Percentiles rank a stretch among this genome's conserved stretches.
Conservation (phyloP, 1,139 yeast genomes). For the Debaryomyces fabryi region DNA sequence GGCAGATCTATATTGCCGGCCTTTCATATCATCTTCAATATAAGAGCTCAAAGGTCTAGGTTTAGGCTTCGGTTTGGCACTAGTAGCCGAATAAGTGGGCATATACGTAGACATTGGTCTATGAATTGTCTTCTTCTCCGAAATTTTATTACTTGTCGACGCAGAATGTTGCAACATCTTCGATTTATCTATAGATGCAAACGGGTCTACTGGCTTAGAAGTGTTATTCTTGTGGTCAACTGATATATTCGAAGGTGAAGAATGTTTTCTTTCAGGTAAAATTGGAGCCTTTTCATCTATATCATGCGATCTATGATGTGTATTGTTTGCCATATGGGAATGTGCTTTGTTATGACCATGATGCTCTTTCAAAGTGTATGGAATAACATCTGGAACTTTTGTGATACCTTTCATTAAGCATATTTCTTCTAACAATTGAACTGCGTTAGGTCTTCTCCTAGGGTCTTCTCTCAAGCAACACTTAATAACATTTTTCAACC, state of each 20-base stretch:
- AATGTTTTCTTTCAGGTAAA: slow-evolving; percentile 10
- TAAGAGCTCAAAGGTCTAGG: slow-evolving; percentile 16
- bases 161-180: slow-evolving; percentile 22
- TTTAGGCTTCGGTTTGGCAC: background rate
- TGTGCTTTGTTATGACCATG: background rate
- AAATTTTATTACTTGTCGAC: slow-evolving; percentile 6
- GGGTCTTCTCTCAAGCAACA: slow-evolving; percentile 72
- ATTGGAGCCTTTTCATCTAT: background rate
- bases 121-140: slow-evolving; percentile 11
- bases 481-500: slow-evolving; percentile 60
- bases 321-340: background rate
- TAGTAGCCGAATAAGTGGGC: slow-evolving; percentile 7
- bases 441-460: slow-evolving; percentile 68
- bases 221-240: background rate
- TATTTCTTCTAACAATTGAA: slow-evolving; percentile 70
- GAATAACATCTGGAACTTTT: slow-evolving; percentile 56
- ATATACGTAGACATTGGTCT: slow-evolving; percentile 26
- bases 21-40: slow-evolving; percentile 10
- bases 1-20: background rate
- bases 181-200: slow-evolving; percentile 42
- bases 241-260: slow-evolving; percentile 6
- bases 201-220: slow-evolving; percentile 31
- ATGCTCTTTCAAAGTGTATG: slow-evolving; percentile 31
- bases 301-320: background rate
- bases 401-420: slow-evolving; percentile 57